Evolutionary conservation across 129 eudicot genomes (phyloP), one percentile per base, ranked within the genome.

Genomic region (Escallonia rubra): DNA sequence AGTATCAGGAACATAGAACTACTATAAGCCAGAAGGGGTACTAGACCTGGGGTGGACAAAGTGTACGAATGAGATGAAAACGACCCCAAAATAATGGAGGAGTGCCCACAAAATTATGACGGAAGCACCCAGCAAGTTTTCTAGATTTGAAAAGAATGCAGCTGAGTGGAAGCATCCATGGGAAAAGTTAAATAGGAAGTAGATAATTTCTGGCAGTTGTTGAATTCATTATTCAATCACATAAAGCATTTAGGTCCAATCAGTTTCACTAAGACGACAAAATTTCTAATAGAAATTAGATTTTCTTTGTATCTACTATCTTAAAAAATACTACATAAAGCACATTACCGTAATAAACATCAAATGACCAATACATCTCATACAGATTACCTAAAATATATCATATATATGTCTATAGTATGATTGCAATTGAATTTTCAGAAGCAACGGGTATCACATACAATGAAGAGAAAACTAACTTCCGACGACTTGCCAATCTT

Each of bases 391-490:
- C 10, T 46, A 46, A 54, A 54, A 54, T 23, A 23, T 23, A 23
- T 23, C 34, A 23, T 23, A 23, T 23, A 23, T 23, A 23, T 23
- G 34, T 23, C 34, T 23, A 23, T 23, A 23, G 1, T 23, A 23
- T 23, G 34, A 23, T 23, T 23, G 34, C 34, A 23, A 23, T 23
- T 23, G 34, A 23, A 23, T 23, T 23, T 23, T 23, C 34, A 23
- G 34, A 23, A 23, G 34, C 34, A 23, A 23, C 1, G 34, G 34
- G 34, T 23, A 23, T 23, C 59, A 4, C 59, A 54, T 54, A n/a
- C 10, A 44, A 57, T 57, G 16, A 42, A 56, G 52, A 56, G 12
- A 43, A 12, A 42, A 56, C 72, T 68, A 68, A 56, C 72, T 42
- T 66, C 8, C 14, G 7, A 66, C 41, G 51, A 52, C 11, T 41